These are phyloP conservation scores for Leccinum longicurvipes DNA, from an alignment of 768 basidiomycete genomes.

Conservation along the genomic window DNA sequence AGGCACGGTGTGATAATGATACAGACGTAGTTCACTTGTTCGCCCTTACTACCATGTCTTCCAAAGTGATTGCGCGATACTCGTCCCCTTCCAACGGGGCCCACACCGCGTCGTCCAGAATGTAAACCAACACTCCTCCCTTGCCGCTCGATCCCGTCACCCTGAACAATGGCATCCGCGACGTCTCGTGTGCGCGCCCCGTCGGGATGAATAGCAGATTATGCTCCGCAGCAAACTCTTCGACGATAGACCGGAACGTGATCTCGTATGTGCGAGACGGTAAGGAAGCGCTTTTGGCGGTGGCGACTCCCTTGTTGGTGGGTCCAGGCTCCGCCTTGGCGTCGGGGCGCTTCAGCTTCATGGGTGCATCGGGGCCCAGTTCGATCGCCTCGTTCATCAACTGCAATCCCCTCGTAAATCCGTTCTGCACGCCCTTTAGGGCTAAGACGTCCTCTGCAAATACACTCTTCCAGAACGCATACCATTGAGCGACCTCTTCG, in stretches of 20 bases:
- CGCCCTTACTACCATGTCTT: constrained; percentile 82
- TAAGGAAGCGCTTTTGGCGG: constrained; percentile 33
- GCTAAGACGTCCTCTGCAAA: constrained; percentile 73
- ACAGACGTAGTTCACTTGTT: constrained; percentile 25
- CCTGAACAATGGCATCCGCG: constrained; percentile 87
- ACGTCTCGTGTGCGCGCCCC: constrained; percentile 78
- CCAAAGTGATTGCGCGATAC: constrained; percentile 76
- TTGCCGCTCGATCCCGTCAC: constrained; percentile 82
- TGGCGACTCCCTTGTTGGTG: constrained; percentile 26
- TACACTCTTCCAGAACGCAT: constrained; percentile 77
- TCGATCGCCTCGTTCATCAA: constrained; percentile 94
- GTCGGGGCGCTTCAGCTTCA: constrained; percentile 65
- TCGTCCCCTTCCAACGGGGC: constrained; percentile 58
- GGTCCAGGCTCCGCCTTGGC: constrained; percentile 46
- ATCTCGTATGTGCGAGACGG: constrained; percentile 71
- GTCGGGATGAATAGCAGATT: constrained; percentile 89
- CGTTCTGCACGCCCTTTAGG: constrained; percentile 63
- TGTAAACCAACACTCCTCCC: constrained; percentile 85
- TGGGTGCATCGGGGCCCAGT: constrained; percentile 73
- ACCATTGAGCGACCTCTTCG: constrained; percentile 94
- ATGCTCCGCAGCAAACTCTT: constrained; percentile 81
- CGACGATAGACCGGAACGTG: constrained; percentile 90
- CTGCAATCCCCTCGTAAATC: constrained; percentile 86
- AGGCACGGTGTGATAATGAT: not conserved
- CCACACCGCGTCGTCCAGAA: constrained; percentile 94